Base-by-base conservation (phyloP, 768 basidiomycete genomes). In the Chalciporus chontae region DNA sequence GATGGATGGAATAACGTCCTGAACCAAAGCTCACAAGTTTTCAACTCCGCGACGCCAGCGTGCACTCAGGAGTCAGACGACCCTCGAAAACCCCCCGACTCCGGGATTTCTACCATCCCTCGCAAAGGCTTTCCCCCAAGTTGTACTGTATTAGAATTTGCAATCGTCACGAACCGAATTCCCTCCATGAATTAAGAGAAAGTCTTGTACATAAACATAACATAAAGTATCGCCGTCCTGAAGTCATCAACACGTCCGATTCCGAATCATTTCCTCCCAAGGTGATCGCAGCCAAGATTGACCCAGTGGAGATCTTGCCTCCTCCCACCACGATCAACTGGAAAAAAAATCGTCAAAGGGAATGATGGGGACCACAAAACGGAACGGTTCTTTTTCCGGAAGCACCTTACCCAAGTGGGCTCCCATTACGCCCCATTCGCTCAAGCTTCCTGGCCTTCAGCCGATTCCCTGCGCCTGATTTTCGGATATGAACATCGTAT, bases 41-140 rank as follows among this genome's bases (percentile, higher is more conserved):
- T 39, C 27, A 64, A 67, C 67, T 67, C 66, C 66, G 66, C 66
- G 66, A 69, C 48, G 39, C 29, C 53, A 43, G 67, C 58, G 67
- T 65, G 65, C 51, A 38, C 26, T 48, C 17, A 15, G n/a, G 29
- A 7, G 34, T 29, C 27, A 26, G 19, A 19, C 40, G 19, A 24
- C 24, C 4, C 24, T 21, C 21, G 21, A 21, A 4, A 21, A 21
- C 26, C 26, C 26, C 26, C 26, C 26, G 7, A 26, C 7, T 40
- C 43, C 43, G 34, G 34, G 15, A n/a, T 36, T 15, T n/a, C n/a
- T 36, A n/a, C 21, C 4, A 36, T 15, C 34, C 34, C 34, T 36
- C 34, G 2, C 5, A 36, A 8, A 15, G n/a, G 15, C n/a, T 31
- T 31, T 31, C 29, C 29, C 29, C 29, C 29, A 36, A 36, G 34